phyloP scores from a whole-genome alignment of 495 filamentous ascomycete species.

The Tuber borchii region DNA sequence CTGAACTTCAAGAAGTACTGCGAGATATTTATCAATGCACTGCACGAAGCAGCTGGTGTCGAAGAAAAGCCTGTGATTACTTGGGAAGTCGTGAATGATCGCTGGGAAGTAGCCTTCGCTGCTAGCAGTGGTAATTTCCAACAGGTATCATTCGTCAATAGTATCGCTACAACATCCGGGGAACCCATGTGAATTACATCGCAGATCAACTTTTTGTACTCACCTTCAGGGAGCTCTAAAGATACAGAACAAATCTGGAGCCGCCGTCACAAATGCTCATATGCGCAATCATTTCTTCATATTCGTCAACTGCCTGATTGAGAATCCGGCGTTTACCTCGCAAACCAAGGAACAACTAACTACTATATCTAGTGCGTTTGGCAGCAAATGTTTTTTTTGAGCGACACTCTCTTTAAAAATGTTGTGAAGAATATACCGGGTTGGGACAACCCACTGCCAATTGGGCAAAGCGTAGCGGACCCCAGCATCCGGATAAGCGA shows the following conservation, averaged over 20 bases:
- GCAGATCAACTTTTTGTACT: slow-evolving; percentile 83
- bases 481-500: no score
- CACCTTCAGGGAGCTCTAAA: slow-evolving; percentile 76
- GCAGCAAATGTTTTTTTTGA: slow-evolving; percentile 82
- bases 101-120: slow-evolving; percentile 94
- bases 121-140: slow-evolving; percentile 95
- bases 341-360: no score
- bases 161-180: slow-evolving; percentile 93
- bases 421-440: slow-evolving; percentile 70
- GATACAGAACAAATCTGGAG: slow-evolving; percentile 84
- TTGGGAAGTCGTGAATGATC: slow-evolving; percentile 70
- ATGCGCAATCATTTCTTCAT: no score
- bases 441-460: no score
- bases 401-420: slow-evolving; percentile 84
- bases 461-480: no score
- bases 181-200: slow-evolving; percentile 94
- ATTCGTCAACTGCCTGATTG: no score
- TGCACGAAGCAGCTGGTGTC: slow-evolving; percentile 70
- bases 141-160: slow-evolving; percentile 98
- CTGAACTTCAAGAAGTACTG: slow-evolving; percentile 89
- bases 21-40: slow-evolving; percentile 93
- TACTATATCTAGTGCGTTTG: slow-evolving; percentile 78
- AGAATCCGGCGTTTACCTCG: no score
- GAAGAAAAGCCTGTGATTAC: slow-evolving; percentile 55
- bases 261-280: slow-evolving; percentile 75